Conservation (phyloP, 148 eudicot species). For the Camellia lanceoleosa region DNA sequence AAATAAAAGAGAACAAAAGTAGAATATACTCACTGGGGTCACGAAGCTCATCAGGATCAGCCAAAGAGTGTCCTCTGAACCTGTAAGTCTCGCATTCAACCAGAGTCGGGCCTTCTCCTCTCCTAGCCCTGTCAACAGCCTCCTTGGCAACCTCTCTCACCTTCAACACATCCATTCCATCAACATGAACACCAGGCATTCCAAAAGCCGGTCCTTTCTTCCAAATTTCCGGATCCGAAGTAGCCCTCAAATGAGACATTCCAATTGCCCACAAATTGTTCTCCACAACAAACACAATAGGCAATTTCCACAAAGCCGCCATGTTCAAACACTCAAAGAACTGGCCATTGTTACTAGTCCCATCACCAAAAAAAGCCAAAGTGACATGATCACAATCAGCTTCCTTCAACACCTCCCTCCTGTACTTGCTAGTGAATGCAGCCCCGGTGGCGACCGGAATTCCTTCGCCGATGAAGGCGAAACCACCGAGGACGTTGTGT, state of each 20-base stretch:
- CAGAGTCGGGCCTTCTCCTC: slow-evolving; percentile 95
- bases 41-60: slow-evolving; percentile 99
- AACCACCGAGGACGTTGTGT: slow-evolving; percentile 90
- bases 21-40: slow-evolving; percentile 62
- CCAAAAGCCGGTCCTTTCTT: slow-evolving; percentile 98
- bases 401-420: slow-evolving; percentile 72
- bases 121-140: slow-evolving; percentile 76
- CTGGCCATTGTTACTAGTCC: slow-evolving; percentile 93
- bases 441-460: slow-evolving; percentile 95
- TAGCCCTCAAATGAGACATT: slow-evolving; percentile 93
- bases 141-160: slow-evolving; percentile 94
- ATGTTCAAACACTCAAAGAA: slow-evolving; percentile 97
- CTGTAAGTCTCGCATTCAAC: slow-evolving; percentile 95
- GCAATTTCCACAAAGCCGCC: slow-evolving; percentile 95
- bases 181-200: slow-evolving; percentile 93
- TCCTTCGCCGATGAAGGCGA: slow-evolving; percentile 95
- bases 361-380: slow-evolving; percentile 86
- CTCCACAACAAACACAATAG: slow-evolving; percentile 93
- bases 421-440: slow-evolving; percentile 76
- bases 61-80: slow-evolving; percentile 98
- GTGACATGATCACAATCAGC: slow-evolving; percentile 81
- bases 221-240: slow-evolving; percentile 93
- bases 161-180: slow-evolving; percentile 97
- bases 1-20: background rate
- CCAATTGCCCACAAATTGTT: slow-evolving; percentile 99